Conservation (phyloP, 345 rosid species). For the Brassica nigra region DNA sequence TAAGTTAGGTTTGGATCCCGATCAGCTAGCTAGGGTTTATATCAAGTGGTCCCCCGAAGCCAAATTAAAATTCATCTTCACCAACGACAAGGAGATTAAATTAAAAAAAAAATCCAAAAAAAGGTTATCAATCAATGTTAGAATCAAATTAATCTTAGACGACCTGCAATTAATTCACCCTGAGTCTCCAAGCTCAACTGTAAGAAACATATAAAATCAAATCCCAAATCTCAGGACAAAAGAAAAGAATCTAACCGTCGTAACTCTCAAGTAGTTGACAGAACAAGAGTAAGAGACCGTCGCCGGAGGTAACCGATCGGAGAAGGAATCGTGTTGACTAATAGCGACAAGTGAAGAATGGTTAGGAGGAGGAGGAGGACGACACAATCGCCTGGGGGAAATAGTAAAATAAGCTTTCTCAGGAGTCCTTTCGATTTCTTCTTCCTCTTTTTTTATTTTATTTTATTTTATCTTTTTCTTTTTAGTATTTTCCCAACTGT, state of each 20-base stretch:
- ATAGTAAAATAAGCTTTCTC: not conserved
- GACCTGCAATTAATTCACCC: not conserved
- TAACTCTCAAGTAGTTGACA: not conserved
- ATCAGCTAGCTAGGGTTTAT: conserved; percentile 26
- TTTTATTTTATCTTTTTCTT: not conserved
- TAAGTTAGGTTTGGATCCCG: conserved; percentile 37
- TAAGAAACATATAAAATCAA: not conserved
- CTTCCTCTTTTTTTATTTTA: not conserved
- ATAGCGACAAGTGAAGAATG: not conserved
- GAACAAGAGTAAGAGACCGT: not conserved
- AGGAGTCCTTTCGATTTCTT: not conserved
- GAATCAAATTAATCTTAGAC: not conserved
- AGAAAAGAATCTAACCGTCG: not conserved
- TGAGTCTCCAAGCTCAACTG: no score
- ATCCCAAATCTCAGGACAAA: not conserved
- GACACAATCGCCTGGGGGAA: not conserved
- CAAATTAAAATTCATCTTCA: conserved; percentile 18
- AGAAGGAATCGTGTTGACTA: not conserved
- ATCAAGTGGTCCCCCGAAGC: conserved; percentile 32
- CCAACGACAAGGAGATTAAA: not conserved
- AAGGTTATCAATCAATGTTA: not conserved
- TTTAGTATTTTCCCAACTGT: not conserved
- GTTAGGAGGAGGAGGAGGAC: not conserved
- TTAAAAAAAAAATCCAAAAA: not conserved
- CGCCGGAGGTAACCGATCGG: conserved; percentile 1